Evolutionary conservation across 495 filamentous ascomycete genomes (phyloP).

Genomic region (Podospora bellae-mahoneyi): DNA sequence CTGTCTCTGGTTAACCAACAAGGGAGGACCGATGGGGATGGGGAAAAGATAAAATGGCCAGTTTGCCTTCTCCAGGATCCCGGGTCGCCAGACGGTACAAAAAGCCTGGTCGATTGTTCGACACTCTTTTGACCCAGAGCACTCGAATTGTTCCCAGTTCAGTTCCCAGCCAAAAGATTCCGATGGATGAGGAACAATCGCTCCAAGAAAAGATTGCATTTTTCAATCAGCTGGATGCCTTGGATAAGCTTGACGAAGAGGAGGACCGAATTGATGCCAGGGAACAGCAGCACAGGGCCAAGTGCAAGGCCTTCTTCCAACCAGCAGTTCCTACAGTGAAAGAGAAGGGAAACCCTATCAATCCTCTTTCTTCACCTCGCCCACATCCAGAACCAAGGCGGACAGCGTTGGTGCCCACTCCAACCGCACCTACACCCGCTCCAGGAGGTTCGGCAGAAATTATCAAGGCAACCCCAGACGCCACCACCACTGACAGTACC

Average conservation of each 20-base stretch:
- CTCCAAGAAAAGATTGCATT: slow-evolving; percentile 30
- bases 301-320: slow-evolving; percentile 25
- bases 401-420: slow-evolving; percentile 21
- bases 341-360: not conserved
- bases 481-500: not conserved
- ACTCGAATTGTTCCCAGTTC: slow-evolving; percentile 1
- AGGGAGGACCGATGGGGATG: not conserved
- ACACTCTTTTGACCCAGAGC: not conserved
- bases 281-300: slow-evolving; percentile 25
- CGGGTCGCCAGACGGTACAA: not conserved
- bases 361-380: not conserved
- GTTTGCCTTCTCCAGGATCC: not conserved
- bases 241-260: slow-evolving; percentile 20
- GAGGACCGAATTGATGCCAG: slow-evolving; percentile 24
- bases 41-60: not conserved
- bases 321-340: not conserved
- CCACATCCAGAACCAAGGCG: slow-evolving; percentile 9
- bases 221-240: slow-evolving; percentile 28
- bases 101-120: not conserved
- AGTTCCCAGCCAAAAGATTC: not conserved
- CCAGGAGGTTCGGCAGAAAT: slow-evolving; percentile 5
- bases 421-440: slow-evolving; percentile 5
- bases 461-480: slow-evolving; percentile 26
- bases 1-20: not conserved
- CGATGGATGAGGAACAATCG: slow-evolving; percentile 8